Base-by-base conservation (phyloP, 257 asterid genomes). In the Scutellaria barbata region DNA sequence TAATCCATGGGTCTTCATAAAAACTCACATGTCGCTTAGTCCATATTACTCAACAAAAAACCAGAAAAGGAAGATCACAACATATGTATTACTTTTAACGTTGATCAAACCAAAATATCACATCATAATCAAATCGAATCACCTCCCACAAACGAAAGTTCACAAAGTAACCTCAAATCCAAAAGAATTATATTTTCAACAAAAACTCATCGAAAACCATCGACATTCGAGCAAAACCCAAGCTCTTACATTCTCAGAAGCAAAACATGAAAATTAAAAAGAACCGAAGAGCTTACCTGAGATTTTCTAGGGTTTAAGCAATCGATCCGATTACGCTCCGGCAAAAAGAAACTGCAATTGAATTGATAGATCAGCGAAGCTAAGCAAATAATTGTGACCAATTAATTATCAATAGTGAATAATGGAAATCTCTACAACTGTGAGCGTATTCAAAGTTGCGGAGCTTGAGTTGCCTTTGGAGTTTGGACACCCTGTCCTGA, bases 41-140 rank as follows among this genome's bases (percentile, higher is more conserved):
- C 30, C 35, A 30, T 30, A 30, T 30, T 30, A 3, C 35, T 30
- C 5, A 30, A 30, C 35, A 30, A 30, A 30, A 30, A 30, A 30
- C 35, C 35, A 30, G 4, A 4, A 4, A 30, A 30, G 35, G 35
- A 30, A 30, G 4, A 30, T 30, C 35, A 22, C 25, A 30, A 30
- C 35, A 30, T 30, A 30, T 30, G 35, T 5, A 30, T 30, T 30
- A 30, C 4, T 30, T 30, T 30, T 30, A 5, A 30, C 35, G 2
- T 30, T 30, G 35, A 30, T 30, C 35, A 4, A 30, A 30, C 35
- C 85, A 81, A 82, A 80, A 61, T 67, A 82, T 82, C 83, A 79
- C 73, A 68, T 63, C 82, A 71, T 68, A 63, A 58, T 63, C 79
- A 62, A 67, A 69, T 66, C 73, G 69, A 47, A 60, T 56, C 55